A percentile compares a stretch with the other conserved stretches of the same genome.
Conservation (phyloP, 805 yeast species). For the Myxozyma vanderwaltii region DNA sequence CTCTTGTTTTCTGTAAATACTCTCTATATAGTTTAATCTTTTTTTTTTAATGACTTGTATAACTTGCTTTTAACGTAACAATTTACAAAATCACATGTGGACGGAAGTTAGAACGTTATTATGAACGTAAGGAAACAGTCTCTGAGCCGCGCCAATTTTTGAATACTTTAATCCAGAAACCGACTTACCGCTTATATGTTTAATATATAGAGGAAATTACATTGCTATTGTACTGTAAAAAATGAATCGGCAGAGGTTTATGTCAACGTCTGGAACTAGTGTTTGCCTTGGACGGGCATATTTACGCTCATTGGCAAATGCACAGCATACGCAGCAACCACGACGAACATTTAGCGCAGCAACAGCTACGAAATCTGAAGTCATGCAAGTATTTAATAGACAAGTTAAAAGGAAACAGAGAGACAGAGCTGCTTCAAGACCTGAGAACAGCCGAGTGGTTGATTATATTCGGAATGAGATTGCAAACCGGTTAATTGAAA, state of each 20-base stretch:
- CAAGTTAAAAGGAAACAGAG: conserved; percentile 63
- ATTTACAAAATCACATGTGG: no score
- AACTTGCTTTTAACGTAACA: neutral
- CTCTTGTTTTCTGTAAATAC: neutral
- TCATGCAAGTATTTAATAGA: conserved; percentile 63
- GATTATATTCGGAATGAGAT: conserved; percentile 78
- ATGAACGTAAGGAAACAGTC: neutral
- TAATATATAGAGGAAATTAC: neutral
- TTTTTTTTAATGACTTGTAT: neutral
- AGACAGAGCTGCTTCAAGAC: conserved; percentile 51
- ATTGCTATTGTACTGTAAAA: neutral
- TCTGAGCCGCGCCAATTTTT: neutral
- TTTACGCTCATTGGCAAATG: neutral
- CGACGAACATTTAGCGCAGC: conserved; percentile 11
- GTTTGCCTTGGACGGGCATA: neutral
- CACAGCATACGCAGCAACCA: neutral
- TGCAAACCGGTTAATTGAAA: conserved; percentile 69
- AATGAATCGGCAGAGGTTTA: neutral
- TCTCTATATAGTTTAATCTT: neutral
- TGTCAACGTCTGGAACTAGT: neutral
- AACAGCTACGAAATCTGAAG: conserved; percentile 10
- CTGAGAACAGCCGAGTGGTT: conserved; percentile 53
- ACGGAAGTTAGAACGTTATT: no score
- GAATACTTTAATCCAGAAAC: neutral
- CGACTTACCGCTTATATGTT: neutral